phyloP scores from a whole-genome alignment of 345 rosid genomes.

The Turritis glabra region DNA sequence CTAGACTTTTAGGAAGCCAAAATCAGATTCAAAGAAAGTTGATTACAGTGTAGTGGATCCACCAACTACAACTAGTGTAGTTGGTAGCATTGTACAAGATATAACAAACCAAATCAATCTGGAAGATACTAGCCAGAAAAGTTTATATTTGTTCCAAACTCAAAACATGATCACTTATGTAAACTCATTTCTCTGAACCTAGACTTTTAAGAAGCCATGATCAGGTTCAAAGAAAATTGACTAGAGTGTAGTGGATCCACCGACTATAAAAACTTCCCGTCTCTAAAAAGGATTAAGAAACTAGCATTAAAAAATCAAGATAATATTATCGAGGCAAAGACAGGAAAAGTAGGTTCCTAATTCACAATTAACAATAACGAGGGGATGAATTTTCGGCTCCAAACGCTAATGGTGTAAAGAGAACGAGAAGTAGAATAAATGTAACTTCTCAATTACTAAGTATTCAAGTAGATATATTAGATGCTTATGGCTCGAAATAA shows the following conservation, averaged over 20 bases:
- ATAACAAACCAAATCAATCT: constrained; percentile 3
- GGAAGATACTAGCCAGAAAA: background rate
- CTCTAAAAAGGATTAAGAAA: background rate
- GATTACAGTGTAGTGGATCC: constrained; percentile 10
- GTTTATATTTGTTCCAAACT: background rate
- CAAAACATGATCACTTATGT: background rate
- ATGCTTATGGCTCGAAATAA: constrained; percentile 6
- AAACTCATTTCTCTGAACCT: constrained; percentile 18
- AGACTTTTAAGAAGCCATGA: background rate
- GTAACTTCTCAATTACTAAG: background rate
- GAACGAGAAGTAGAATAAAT: constrained; percentile 1
- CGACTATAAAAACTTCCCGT: background rate
- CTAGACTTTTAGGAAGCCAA: background rate
- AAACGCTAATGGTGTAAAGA: constrained; percentile 3
- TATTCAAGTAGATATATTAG: background rate
- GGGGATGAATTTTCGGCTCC: background rate
- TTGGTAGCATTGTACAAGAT: background rate
- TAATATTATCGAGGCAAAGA: background rate
- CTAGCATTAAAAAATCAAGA: background rate
- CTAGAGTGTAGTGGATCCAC: background rate
- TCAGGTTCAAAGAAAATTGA: constrained; percentile 17
- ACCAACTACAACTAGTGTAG: background rate
- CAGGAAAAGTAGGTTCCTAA: background rate
- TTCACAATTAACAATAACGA: background rate
- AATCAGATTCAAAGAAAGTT: constrained; percentile 14